Base-by-base conservation (phyloP, 768 basidiomycete genomes). In the Rhodotorula paludigena region DNA sequence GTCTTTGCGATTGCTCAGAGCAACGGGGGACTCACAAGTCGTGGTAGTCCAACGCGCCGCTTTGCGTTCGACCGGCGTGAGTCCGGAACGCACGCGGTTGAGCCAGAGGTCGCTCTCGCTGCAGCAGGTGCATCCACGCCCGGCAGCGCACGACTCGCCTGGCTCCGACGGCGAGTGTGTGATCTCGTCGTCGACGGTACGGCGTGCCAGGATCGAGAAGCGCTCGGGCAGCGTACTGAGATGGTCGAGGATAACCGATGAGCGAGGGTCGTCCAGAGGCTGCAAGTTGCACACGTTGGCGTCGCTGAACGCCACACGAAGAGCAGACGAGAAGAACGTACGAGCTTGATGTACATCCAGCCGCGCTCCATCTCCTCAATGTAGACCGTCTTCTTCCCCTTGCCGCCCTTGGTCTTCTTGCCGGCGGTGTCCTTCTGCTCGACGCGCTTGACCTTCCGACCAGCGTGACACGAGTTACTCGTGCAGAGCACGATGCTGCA, bases 261-360 rank as follows among this genome's bases (percentile, higher is more conserved):
- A 62, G 33, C 60, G 56, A 12, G 32, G 48, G 28, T 59, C 60
- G 51, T 62, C 28, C 28, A 54, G 0, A 1, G 71, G 66, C 71
- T 72, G 41, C 18, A 1, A 12, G 11, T 45, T 23, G 20, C 3
- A 21, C 18, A 39, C 20, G 32, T 14, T 16, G 32, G 44, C 38
- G 44, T 45, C 20, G 20, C 2, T 16, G 3, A 1, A 2, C 5
- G 30, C 28, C 36, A 7, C 41, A 8, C 5, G 7, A 15, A 16
- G 32, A 18, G 20, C 0, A 42, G 48, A 47, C 15, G 8, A 2
- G 21, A 30, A 10, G 25, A 16, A 30, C 66, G 36, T 36, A 68
- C 66, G 10, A 72, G 41, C 60, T 68, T 72, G 47, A 61, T 18
- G 32, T 62, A 72, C 60, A 68, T 56, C 71, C 71, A 72, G 21